phyloP scores from a whole-genome alignment of 2,329 filamentous ascomycete genomes.

The Curvularia sp. region DNA sequence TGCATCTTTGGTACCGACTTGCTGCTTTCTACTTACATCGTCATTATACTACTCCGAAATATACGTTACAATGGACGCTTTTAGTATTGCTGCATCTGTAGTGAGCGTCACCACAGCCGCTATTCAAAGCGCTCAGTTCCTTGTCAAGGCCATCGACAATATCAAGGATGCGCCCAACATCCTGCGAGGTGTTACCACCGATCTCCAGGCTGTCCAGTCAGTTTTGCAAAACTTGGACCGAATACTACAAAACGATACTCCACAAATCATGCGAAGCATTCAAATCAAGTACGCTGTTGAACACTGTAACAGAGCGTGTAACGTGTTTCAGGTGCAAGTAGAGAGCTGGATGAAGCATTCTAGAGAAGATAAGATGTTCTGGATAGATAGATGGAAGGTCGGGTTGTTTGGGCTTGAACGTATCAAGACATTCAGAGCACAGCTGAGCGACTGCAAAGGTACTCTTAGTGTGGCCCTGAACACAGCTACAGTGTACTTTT shows the following conservation, averaged over 20 bases:
- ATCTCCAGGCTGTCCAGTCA: neutral
- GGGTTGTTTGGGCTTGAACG: conserved; percentile 10
- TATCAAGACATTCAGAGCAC: conserved; percentile 16
- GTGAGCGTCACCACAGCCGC: conserved; percentile 9
- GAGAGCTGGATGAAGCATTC: conserved; percentile 9
- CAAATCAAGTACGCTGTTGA: neutral
- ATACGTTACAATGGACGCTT: neutral
- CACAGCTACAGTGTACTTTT: conserved; percentile 10
- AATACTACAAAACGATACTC: neutral
- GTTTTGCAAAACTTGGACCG: neutral
- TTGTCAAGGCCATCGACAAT: conserved; percentile 9
- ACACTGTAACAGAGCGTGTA: neutral
- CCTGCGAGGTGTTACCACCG: neutral
- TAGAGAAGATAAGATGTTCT: conserved; percentile 14
- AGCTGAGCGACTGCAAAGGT: conserved; percentile 14
- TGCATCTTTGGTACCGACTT: too few species aligned
- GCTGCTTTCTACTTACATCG: too few species aligned
- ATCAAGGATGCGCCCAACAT: conserved; percentile 4
- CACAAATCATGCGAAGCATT: neutral
- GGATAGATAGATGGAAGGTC: conserved; percentile 11
- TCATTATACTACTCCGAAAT: too few species aligned
- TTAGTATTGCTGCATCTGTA: conserved; percentile 8
- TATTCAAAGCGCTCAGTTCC: conserved; percentile 12
- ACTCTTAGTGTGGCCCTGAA: conserved; percentile 12
- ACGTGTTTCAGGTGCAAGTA: neutral